These are phyloP conservation scores for Juncus effusus DNA, from an alignment of 176 grass and related monocot genomes.

Conservation along the genomic window DNA sequence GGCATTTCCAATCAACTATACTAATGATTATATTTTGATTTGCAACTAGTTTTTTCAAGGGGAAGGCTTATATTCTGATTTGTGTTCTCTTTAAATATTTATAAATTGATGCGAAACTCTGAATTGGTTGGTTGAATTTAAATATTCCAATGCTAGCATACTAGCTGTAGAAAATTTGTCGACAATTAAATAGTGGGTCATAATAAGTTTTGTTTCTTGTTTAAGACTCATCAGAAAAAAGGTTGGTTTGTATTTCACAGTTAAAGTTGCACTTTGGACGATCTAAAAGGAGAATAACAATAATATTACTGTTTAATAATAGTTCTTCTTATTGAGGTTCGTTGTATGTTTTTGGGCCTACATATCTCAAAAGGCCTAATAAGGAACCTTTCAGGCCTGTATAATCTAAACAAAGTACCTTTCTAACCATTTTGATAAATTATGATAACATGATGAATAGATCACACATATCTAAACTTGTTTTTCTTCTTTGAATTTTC, in stretches of 20 bases:
- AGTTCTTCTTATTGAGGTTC: constrained; percentile 13
- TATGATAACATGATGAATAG: no score
- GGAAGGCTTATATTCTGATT: no score
- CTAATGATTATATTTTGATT: no score
- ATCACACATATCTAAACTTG: no score
- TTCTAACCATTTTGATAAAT: no score
- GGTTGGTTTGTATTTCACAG: constrained; percentile 9
- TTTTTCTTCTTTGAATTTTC: neutral
- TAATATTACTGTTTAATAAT: constrained; percentile 18
- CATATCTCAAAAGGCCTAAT: no score
- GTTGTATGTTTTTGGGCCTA: neutral
- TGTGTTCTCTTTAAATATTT: neutral
- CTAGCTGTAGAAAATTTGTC: neutral
- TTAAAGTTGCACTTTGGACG: constrained; percentile 18
- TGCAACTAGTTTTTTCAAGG: no score
- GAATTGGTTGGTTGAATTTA: neutral
- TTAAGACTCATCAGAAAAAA: neutral
- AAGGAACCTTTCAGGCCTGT: constrained; percentile 5
- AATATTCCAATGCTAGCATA: constrained; percentile 6
- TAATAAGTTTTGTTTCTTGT: neutral
- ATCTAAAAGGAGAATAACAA: constrained; percentile 9
- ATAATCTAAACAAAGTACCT: neutral
- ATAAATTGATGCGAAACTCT: neutral
- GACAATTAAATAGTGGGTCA: neutral
- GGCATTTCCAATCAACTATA: neutral